Conservation (phyloP, 2,329 filamentous ascomycete genomes). For the Polytolypa hystricis region DNA sequence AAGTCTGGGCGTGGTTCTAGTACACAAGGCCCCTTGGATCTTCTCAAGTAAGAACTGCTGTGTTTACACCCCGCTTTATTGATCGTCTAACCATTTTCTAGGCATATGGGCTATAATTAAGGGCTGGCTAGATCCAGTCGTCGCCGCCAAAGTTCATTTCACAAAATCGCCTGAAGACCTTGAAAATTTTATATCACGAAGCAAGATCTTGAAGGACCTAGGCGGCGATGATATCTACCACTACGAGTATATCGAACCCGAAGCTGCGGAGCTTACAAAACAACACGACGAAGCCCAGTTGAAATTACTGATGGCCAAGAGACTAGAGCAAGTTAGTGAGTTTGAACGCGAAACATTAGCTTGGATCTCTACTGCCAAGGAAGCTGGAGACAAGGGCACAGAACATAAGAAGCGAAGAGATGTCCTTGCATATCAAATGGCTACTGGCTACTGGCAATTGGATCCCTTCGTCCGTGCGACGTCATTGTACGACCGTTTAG, state of each 20-base stretch:
- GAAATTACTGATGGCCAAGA: constrained; percentile 51
- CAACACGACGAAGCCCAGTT: constrained; percentile 58
- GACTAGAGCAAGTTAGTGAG: constrained; percentile 55
- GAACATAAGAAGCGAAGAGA: constrained; percentile 48
- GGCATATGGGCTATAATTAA: constrained; percentile 94
- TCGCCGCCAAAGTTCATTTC: constrained; percentile 88
- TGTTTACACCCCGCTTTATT: background rate
- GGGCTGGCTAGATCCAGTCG: constrained; percentile 93
- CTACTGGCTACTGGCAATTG: constrained; percentile 72
- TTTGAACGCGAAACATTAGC: constrained; percentile 64
- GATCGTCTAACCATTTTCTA: constrained; percentile 21
- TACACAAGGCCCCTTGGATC: constrained; percentile 94
- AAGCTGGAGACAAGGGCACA: constrained; percentile 34
- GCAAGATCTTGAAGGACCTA: constrained; percentile 67
- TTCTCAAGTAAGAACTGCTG: constrained; percentile 60
- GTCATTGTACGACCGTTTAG: constrained; percentile 73
- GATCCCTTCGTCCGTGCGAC: constrained; percentile 79
- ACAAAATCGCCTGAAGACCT: constrained; percentile 73
- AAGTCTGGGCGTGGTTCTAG: constrained; percentile 74
- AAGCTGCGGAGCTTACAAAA: constrained; percentile 60
- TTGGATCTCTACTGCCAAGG: constrained; percentile 55
- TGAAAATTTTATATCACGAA: constrained; percentile 59
- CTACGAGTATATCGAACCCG: constrained; percentile 71
- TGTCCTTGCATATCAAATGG: constrained; percentile 51
- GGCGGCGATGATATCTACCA: constrained; percentile 78